These are phyloP conservation scores for Closterium sp. DNA, from an alignment of 139 green algal genomes.

Conservation along the genomic window DNA sequence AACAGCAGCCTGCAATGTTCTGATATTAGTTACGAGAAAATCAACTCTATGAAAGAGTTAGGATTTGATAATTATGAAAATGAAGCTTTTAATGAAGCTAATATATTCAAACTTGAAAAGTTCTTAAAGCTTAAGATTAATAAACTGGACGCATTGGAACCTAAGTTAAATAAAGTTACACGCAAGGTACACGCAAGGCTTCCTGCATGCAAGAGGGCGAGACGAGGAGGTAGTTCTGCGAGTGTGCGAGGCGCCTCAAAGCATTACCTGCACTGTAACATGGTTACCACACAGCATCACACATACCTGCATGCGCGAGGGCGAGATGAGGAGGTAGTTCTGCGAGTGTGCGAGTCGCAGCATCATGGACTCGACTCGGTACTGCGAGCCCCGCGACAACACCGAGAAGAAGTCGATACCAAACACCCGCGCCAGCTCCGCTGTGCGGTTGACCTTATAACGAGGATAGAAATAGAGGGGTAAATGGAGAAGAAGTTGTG, in stretches of 20 bases:
- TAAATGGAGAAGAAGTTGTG: neutral
- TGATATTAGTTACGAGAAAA: no score
- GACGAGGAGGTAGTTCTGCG: constrained; percentile 86
- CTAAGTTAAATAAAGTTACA: no score
- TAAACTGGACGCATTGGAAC: no score
- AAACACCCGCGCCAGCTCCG: constrained; percentile 86
- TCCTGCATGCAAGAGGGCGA: constrained; percentile 74
- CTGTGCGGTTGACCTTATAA: constrained; percentile 63
- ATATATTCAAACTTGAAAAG: no score
- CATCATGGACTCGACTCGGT: constrained; percentile 93
- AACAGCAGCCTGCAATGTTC: no score
- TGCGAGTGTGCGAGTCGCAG: constrained; percentile 86
- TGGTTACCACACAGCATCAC: neutral
- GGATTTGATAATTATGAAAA: no score
- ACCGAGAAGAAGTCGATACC: constrained; percentile 95
- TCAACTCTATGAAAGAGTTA: no score
- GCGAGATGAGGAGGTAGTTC: constrained; percentile 85
- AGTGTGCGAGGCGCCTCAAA: constrained; percentile 83
- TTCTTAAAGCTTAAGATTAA: no score
- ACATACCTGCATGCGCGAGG: constrained; percentile 69
- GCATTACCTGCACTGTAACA: neutral
- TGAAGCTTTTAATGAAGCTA: no score
- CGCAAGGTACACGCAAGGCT: no score
- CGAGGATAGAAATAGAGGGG: neutral
- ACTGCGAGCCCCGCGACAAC: constrained; percentile 71